phyloP scores from a whole-genome alignment of 164 flowering plant species.

The Malania oleifera region DNA sequence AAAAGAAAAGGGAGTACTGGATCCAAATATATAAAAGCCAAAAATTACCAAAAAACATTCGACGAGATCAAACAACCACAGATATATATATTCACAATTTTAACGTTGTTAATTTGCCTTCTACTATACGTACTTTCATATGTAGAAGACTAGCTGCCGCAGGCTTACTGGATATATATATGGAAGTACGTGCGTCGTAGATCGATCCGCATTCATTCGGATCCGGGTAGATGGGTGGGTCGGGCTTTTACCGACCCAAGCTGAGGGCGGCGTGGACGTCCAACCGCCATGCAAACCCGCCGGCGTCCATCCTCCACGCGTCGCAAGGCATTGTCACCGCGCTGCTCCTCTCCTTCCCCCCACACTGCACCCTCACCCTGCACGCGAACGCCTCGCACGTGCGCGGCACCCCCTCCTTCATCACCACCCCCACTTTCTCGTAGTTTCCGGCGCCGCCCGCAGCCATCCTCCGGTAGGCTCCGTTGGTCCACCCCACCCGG shows the following conservation, averaged over 20 bases:
- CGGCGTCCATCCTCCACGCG: constrained; percentile 73
- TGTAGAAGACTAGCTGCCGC: no score
- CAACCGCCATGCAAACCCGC: constrained; percentile 85
- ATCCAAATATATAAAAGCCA: no score
- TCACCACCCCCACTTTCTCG: neutral
- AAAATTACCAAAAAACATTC: no score
- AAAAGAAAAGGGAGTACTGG: no score
- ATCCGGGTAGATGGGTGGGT: no score
- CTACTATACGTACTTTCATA: no score
- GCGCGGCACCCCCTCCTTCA: constrained; percentile 14
- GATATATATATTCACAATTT: constrained; percentile 23
- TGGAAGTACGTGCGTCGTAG: no score
- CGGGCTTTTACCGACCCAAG: constrained; percentile 48
- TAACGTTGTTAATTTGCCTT: no score
- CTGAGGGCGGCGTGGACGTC: constrained; percentile 78
- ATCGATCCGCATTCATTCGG: no score
- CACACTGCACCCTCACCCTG: constrained; percentile 60
- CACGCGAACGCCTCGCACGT: constrained; percentile 49
- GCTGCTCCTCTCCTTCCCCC: constrained; percentile 29
- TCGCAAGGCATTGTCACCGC: constrained; percentile 66
- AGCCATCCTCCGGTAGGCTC: constrained; percentile 49
- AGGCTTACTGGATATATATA: no score
- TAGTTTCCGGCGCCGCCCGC: constrained; percentile 8
- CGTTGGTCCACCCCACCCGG: constrained; percentile 65
- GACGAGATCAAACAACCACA: neutral